Evolutionary conservation across 2,329 filamentous ascomycete genomes (phyloP), one percentile per base, ranked within the genome.

Genomic region (Lasiodiplodia sp.): DNA sequence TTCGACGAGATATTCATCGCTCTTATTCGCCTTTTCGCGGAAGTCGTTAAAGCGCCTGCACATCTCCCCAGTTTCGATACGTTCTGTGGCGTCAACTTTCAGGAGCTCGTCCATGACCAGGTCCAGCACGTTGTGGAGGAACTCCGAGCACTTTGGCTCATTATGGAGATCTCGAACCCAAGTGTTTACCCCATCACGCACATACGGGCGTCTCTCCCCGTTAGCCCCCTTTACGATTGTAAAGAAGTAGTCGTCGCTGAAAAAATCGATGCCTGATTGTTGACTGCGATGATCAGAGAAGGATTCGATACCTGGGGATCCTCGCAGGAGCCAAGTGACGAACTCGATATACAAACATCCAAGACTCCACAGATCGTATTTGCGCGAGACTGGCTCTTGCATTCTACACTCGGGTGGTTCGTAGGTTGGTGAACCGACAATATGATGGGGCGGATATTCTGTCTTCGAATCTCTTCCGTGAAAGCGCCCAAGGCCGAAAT

Each of bases 381-480:
- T 69, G 5, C 79, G 75, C 23, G 76, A 81, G 2, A 81, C 75
- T 10, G 71, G 72, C 5, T 57, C 60, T 0, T 64, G 23, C 0
- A 79, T 25, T 7, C 76, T 75, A 37, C 76, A 75, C 34, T 83
- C 81, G 7, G 82, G 82, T 0, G 81, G 78, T n/a, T 75, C 75
- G 34, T 82, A 83, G 0, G 80, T 80, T 8, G 74, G 75, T 0
- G 76, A 66, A 64, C 37, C 28, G 64, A 1, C 49, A 52, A 60
- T 31, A 25, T 57, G 72, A 6, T 57, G 64, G 2, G 72, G 70
- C n/a, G 72, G 21, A 5, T 75, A 70, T 21, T 71, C 69, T 0
- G 78, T 80, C 31, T 74, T 71, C 1, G 78, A 78, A 4, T 75
- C 72, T 65, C 72, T 70, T 7, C 75, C 71, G 65, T 81, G 78